phyloP scores from a whole-genome alignment of 441 rosid genomes.

The Adansonia madagascariensis region DNA sequence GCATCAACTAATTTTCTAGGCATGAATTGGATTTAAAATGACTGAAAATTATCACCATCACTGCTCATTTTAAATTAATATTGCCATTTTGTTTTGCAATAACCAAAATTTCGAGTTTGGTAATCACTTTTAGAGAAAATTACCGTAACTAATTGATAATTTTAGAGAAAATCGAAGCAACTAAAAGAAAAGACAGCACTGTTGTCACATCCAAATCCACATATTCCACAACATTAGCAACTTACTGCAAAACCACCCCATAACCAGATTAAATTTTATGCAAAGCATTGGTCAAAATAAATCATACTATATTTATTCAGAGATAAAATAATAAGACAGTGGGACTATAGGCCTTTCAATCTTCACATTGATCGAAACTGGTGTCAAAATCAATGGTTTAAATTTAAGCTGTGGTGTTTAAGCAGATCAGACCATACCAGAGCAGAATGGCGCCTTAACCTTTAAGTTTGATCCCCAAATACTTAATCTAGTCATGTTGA shows the following conservation, averaged over 20 bases:
- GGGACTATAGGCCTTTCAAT: constrained; percentile 31
- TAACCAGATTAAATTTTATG: background rate
- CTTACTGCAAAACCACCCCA: background rate
- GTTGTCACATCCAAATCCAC: background rate
- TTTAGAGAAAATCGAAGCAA: too few species aligned
- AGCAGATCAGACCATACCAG: background rate
- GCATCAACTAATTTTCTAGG: background rate
- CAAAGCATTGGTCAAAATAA: background rate
- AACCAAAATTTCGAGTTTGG: background rate
- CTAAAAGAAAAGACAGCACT: background rate
- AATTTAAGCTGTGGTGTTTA: constrained; percentile 15
- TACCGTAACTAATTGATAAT: background rate
- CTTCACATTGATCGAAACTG: constrained; percentile 8
- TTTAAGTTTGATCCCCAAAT: constrained; percentile 20
- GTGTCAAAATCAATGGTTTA: background rate
- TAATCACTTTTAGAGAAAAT: background rate
- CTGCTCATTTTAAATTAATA: background rate
- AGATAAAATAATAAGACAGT: background rate
- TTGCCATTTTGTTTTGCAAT: background rate
- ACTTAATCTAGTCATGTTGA: background rate
- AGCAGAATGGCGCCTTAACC: background rate
- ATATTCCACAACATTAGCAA: background rate
- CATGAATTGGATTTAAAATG: background rate
- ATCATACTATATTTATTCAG: too few species aligned
- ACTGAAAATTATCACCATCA: background rate